These are phyloP conservation scores for Cairneyella variabilis DNA, from an alignment of 495 filamentous ascomycete species.

Conservation along the genomic window DNA sequence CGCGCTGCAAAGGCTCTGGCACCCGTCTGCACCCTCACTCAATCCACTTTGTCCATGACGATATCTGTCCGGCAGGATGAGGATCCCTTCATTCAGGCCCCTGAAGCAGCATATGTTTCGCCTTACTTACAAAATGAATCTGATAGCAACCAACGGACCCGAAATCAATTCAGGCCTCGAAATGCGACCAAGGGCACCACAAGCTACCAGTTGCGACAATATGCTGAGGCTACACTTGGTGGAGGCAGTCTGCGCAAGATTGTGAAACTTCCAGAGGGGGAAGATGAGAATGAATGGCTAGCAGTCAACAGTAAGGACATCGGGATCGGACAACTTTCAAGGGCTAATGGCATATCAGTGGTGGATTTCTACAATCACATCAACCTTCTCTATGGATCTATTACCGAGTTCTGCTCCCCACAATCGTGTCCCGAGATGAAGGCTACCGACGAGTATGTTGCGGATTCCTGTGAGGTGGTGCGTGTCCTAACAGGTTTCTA, in stretches of 20 bases:
- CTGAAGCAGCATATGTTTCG: conserved; percentile 15
- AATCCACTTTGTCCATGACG: conserved; percentile 18
- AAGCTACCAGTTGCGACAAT: conserved; percentile 94
- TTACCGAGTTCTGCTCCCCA: conserved; percentile 98
- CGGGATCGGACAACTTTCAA: neutral
- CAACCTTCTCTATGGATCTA: conserved; percentile 96
- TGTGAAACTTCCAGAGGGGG: conserved; percentile 93
- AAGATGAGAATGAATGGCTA: conserved; percentile 96
- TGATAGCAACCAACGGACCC: conserved; percentile 79
- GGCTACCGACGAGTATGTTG: conserved; percentile 86
- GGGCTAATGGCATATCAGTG: conserved; percentile 48
- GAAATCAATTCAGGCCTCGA: conserved; percentile 88
- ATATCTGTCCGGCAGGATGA: conserved; percentile 14
- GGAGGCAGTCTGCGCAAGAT: conserved; percentile 94
- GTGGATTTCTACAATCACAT: conserved; percentile 99
- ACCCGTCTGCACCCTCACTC: conserved; percentile 17
- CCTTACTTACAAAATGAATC: conserved; percentile 36
- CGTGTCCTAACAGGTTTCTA: conserved; percentile 29
- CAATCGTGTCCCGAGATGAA: conserved; percentile 99
- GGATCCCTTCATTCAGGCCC: conserved; percentile 17
- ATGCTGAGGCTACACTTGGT: conserved; percentile 94
- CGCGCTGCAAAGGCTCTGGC: conserved; percentile 18
- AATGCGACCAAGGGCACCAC: conserved; percentile 82
- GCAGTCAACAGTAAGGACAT: conserved; percentile 78
- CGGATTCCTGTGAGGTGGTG: neutral